Evolutionary conservation across 2,329 filamentous ascomycete genomes (phyloP).

Genomic region (Xylariaceae sp.): DNA sequence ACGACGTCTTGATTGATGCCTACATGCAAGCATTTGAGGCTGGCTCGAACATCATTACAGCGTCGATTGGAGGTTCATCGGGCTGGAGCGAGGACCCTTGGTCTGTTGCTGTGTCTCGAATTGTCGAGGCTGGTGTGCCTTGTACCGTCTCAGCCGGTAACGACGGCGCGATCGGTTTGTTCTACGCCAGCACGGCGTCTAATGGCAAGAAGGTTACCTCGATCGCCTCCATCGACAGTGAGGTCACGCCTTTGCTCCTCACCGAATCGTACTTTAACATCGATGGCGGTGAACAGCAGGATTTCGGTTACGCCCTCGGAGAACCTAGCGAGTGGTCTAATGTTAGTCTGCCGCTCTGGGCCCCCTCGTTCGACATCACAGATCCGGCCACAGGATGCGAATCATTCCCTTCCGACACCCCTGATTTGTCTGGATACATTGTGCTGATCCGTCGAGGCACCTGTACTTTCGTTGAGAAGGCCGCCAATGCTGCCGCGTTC

Average conservation of each 20-base stretch:
- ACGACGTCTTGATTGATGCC: slow-evolving; percentile 61
- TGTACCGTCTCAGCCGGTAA: slow-evolving; percentile 59
- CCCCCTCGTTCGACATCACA: slow-evolving; percentile 52
- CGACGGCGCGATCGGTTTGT: slow-evolving; percentile 48
- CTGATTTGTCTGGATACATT: slow-evolving; percentile 59
- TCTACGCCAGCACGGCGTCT: slow-evolving; percentile 53
- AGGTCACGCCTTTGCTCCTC: slow-evolving; percentile 46
- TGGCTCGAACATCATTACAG: slow-evolving; percentile 60
- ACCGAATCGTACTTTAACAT: slow-evolving; percentile 46
- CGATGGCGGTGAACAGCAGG: slow-evolving; percentile 35
- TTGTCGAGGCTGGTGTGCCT: slow-evolving; percentile 56
- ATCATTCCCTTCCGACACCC: slow-evolving; percentile 54
- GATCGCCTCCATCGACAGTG: slow-evolving; percentile 55
- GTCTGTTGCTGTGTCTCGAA: slow-evolving; percentile 53
- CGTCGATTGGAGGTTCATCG: slow-evolving; percentile 53
- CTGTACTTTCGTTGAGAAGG: slow-evolving; percentile 60
- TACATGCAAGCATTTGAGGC: slow-evolving; percentile 63
- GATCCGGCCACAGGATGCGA: slow-evolving; percentile 55
- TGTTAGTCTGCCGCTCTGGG: slow-evolving; percentile 53
- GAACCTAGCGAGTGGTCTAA: slow-evolving; percentile 46
- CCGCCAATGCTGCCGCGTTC: slow-evolving; percentile 51
- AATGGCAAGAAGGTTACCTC: slow-evolving; percentile 51
- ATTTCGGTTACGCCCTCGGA: slow-evolving; percentile 50
- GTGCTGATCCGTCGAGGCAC: slow-evolving; percentile 63
- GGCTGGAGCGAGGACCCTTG: slow-evolving; percentile 58